A percentile compares a stretch with the other conserved stretches of the same genome.
Evolutionary conservation across 2,329 filamentous ascomycete species (phyloP).

Genomic region (Colletotrichum higginsianum): DNA sequence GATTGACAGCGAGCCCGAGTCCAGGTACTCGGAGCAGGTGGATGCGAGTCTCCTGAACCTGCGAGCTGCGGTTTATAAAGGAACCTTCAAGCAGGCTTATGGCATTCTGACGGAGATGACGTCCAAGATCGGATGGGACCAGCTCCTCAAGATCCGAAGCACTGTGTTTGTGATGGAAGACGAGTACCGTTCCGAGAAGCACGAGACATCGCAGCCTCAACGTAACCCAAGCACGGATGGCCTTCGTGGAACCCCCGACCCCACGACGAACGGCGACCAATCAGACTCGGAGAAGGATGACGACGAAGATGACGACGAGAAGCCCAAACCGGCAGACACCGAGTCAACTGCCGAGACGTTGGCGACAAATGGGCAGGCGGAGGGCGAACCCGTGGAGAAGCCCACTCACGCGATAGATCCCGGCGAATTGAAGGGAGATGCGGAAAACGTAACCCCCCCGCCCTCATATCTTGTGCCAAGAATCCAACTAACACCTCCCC

Average conservation of each 20-base stretch:
- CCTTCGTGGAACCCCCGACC: conserved; percentile 78
- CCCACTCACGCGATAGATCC: conserved; percentile 85
- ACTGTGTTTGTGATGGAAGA: conserved; percentile 99
- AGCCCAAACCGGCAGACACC: conserved; percentile 51
- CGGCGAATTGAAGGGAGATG: conserved; percentile 81
- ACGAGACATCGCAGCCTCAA: conserved; percentile 70
- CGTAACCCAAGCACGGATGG: conserved; percentile 86
- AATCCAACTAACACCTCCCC: conserved; percentile 43
- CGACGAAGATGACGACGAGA: conserved; percentile 53
- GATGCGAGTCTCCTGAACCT: conserved; percentile 89
- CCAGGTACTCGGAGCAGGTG: conserved; percentile 85
- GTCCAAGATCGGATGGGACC: conserved; percentile 97
- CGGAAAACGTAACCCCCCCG: conserved; percentile 72
- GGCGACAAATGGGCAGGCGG: conserved; percentile 51
- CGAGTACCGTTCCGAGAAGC: conserved; percentile 93
- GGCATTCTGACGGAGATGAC: conserved; percentile 95
- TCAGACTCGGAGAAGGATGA: conserved; percentile 48
- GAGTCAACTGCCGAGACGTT: conserved; percentile 47
- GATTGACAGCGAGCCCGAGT: conserved; percentile 91
- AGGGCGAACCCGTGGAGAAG: conserved; percentile 75
- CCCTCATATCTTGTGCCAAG: too few species aligned
- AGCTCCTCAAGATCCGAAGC: conserved; percentile 92
- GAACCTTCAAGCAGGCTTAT: conserved; percentile 96
- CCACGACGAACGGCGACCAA: conserved; percentile 65
- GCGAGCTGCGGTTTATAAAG: conserved; percentile 90